These are phyloP conservation scores for Umbellularia californica DNA, from an alignment of 164 flowering plant species.

Conservation along the genomic window DNA sequence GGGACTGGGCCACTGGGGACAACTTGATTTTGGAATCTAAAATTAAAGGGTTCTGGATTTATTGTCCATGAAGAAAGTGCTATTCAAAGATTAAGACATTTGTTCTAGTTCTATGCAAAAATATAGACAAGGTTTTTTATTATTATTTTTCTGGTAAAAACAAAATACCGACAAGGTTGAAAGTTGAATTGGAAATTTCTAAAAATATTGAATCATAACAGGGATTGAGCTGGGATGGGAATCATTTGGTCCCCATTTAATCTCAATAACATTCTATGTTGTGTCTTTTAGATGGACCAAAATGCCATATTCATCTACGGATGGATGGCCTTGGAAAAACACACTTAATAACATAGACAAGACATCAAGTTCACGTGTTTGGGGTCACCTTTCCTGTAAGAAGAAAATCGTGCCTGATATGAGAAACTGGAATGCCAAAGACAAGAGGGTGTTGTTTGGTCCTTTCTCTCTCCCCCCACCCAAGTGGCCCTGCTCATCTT, in stretches of 20 bases:
- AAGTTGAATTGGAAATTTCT: background rate
- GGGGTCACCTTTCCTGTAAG: background rate
- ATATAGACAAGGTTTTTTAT: no score
- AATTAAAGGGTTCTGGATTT: no score
- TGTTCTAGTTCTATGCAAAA: no score
- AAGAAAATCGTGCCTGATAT: background rate
- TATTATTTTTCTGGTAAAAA: no score
- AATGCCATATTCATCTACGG: background rate
- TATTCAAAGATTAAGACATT: background rate
- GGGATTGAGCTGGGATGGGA: background rate
- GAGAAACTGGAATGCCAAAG: background rate
- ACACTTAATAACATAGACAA: background rate
- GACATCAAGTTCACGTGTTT: background rate
- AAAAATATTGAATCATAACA: no score
- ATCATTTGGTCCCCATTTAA: background rate
- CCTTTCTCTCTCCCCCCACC: background rate
- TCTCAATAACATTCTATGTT: no score
- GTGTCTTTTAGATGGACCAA: background rate
- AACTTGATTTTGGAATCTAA: no score
- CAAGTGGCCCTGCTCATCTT: background rate
- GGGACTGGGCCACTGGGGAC: no score
- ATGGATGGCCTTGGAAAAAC: conserved; percentile 1
- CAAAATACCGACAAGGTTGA: background rate
- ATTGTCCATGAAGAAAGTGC: background rate
- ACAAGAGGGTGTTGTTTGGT: background rate